Evolutionary conservation across 768 basidiomycete species (phyloP), one percentile per base, ranked within the genome.

Genomic region (Pulveroboletus ravenelii): DNA sequence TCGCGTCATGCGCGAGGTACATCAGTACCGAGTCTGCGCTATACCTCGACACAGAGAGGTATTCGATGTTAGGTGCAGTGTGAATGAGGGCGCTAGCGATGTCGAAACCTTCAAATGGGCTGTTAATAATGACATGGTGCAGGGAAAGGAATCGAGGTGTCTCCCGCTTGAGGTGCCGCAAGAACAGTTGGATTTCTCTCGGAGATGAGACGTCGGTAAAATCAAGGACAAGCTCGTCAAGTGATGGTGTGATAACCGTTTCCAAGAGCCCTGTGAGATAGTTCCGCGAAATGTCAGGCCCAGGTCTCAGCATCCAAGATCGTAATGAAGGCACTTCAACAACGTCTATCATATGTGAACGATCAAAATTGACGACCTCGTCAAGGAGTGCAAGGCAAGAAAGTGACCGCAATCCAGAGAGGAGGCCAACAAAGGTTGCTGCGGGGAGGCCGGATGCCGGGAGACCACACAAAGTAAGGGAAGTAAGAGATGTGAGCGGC

Each of bases 311-410:
- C 8, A 41, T 34, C 48, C 64, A 35, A 32, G 35, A 62, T 5
- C 56, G 55, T 23, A 66, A 46, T 17, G 58, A 58, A 10, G 52
- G 53, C 17, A 66, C 34, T 47, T 62, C 48, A 18, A 62, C 54
- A 18, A 34, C 29, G 6, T 50, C 45, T 31, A 40, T 35, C 41
- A 41, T 18, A 25, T 29, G 42, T 17, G 50, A 52, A 41, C 15
- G 57, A 41, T 56, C 60, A 54, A 67, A 66, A 49, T 69, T 53
- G 17, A 67, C 62, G 14, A 42, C 64, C 32, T 66, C 64, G 12
- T 64, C 60, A 12, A 65, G 30, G 31, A 69, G 60, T 14, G 40
- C 25, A 42, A 66, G 62, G 34, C 48, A 51, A 45, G 55, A 61
- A 45, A 66, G 63, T 31, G 41, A 57, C 14, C 39, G 52, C 27